Conservation (phyloP, 208 protist species). For the Crithidia bombi region DNA sequence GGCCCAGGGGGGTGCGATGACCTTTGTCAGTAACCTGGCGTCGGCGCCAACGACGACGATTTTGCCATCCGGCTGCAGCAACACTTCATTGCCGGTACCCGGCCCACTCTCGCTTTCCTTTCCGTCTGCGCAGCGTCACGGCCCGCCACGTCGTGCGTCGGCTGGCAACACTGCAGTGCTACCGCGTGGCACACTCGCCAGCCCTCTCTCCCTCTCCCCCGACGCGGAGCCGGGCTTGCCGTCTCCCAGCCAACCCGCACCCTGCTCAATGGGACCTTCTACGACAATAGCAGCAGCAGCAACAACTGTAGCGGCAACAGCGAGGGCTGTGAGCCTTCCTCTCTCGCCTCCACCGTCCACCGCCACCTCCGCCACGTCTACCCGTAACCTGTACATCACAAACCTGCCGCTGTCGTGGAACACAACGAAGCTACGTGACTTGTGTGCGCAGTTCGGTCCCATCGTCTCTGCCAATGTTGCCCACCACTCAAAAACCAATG, state of each 20-base stretch:
- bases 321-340: neutral
- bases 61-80: neutral
- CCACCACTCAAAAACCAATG: constrained; percentile 53
- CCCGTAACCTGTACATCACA: constrained; percentile 65
- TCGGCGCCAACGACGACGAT: neutral
- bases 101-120: neutral
- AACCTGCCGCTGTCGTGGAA: constrained; percentile 70
- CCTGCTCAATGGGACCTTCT: no score
- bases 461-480: constrained; percentile 70
- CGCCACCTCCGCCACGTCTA: constrained; percentile 13
- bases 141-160: neutral
- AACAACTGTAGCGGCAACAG: neutral
- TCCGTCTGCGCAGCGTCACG: neutral
- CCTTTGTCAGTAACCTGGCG: neutral
- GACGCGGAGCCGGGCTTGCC: neutral
- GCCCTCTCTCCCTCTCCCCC: constrained; percentile 21
- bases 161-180: neutral
- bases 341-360: constrained; percentile 4
- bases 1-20: no score
- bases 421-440: constrained; percentile 56
- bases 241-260: neutral
- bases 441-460: constrained; percentile 49
- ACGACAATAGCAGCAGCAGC: no score
- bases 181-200: neutral
- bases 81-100: neutral